Evolutionary conservation across 495 filamentous ascomycete genomes (phyloP), one percentile per base, ranked within the genome.

Genomic region (Penicillium parvum): DNA sequence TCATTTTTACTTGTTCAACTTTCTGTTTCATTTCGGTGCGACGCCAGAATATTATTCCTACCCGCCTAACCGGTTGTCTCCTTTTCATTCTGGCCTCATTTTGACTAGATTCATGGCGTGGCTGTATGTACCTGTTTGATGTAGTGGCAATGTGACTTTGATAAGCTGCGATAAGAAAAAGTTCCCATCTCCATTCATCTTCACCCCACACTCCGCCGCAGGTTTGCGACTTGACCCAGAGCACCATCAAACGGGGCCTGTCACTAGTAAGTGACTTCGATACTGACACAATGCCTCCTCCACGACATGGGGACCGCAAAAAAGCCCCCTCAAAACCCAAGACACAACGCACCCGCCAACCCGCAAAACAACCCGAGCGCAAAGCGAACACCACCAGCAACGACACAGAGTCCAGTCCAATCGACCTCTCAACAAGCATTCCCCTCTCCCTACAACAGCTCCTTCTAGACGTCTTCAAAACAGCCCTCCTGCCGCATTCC

Each of bases 381-480:
- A 50, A 55, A 46, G 12, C 33, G 34, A 42, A 50, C 35, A 21
- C 33, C 32, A 25, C 38, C 7, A 43, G 29, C 47, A 43, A 29
- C 39, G 40, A 22, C 43, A 38, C 42, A 7, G 30, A 44, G 16
- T 8, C 50, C 20, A 25, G 23, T 8, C 32, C 44, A 18, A 45
- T 52, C 34, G 43, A 72, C 11, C 52, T 68, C 12, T 59, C 62
- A 26, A 34, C 45, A 26, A 59, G 55, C 11, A 60, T 72, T 32
- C 69, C 76, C 0, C 10, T 74, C 1, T 63, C 74, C 25, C 61
- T 86, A 3, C 85, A 92, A 47, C 90, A 95, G 54, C 66, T 72
- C 14, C 69, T 90, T 8, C 71, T 96, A n/a, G 75, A 90, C 46
- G 66, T 91, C 50, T 96, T 95, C 73, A 74, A 69, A 40, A 60